These are phyloP conservation scores for Talaromyces piceae DNA, from an alignment of 2,329 filamentous ascomycete species.

Conservation along the genomic window DNA sequence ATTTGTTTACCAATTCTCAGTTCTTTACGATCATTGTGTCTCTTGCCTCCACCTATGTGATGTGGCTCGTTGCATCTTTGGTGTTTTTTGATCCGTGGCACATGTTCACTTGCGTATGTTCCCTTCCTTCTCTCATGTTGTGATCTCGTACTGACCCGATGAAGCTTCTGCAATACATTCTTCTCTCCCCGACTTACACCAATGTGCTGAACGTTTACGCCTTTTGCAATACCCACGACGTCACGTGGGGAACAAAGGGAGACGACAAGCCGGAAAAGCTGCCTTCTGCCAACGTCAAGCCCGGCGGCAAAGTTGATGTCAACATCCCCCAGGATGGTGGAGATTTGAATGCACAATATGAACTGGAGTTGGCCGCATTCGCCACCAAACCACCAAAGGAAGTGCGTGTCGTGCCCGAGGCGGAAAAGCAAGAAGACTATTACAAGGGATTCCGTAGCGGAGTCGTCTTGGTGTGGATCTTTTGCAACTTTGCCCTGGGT, in stretches of 20 bases:
- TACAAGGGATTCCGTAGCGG: conserved; percentile 92
- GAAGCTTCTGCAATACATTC: conserved; percentile 84
- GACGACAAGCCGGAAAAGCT: conserved; percentile 93
- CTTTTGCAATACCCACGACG: conserved; percentile 97
- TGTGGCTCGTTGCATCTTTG: conserved; percentile 86
- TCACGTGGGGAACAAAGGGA: conserved; percentile 96
- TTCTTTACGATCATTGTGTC: conserved; percentile 95
- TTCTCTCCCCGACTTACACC: conserved; percentile 92
- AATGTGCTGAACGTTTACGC: conserved; percentile 96
- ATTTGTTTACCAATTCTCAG: conserved; percentile 76
- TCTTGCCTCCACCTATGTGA: conserved; percentile 80
- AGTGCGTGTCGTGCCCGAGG: conserved; percentile 40
- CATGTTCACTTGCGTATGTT: conserved; percentile 72
- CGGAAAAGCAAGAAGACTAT: conserved; percentile 91
- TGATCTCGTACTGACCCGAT: neutral
- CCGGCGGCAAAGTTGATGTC: conserved; percentile 91
- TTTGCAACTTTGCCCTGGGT: conserved; percentile 82
- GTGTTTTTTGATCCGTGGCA: conserved; percentile 99
- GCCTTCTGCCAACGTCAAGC: conserved; percentile 79
- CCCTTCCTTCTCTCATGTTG: neutral
- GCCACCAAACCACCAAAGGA: conserved; percentile 65
- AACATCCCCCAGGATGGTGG: conserved; percentile 79
- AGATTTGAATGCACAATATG: conserved; percentile 92
- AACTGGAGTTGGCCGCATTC: conserved; percentile 71
- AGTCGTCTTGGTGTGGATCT: conserved; percentile 93